Base-by-base conservation (phyloP, 148 eudicot species). In the Cornus controversa region DNA sequence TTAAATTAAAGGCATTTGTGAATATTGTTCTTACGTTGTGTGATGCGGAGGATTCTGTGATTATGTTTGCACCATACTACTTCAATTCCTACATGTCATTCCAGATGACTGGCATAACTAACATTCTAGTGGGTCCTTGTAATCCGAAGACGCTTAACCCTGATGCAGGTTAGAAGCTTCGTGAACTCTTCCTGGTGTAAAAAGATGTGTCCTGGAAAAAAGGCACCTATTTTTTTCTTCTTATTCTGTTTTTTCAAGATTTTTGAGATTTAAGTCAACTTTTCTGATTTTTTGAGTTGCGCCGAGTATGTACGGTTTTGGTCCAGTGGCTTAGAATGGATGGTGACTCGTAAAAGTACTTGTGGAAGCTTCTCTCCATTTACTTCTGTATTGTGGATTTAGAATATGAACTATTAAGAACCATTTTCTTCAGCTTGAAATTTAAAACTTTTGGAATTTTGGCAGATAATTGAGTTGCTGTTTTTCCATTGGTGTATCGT, bases 51-150 rank as follows among this genome's bases (percentile, higher is more conserved):
- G 99, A 96, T 84, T 89, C 93, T 18, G 99, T 96, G 31, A 98
- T 96, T 64, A 93, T 96, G 99, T 96, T 93, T 73, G 97, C 93
- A 15, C 99, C 99, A 36, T 96, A 96, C 88, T 96, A 96, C 86
- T 96, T 96, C 91, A 96, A 96, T 80, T 90, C 99, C 28, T 93
- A 93, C 90, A 96, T 96, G 99, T 93, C 99, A 73, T 96, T 96
- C 82, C 99, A 96, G 84, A 96, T 96, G 99, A 96, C 99, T 23
- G 99, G 98, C 65, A 95, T 96, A 54, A 96, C 87, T 66, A 73
- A 92, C 79, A 96, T 96, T 86, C 86, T 93, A 70, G 95, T 93
- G 65, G 99, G 99, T 81, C 97, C 99, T 45, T 93, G 99, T 72
- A 83, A 89, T 86, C 87, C 91, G 15, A 63, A 85, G 76, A 92